Conservation (phyloP, 2,329 filamentous ascomycete genomes). For the Apiospora marii region DNA sequence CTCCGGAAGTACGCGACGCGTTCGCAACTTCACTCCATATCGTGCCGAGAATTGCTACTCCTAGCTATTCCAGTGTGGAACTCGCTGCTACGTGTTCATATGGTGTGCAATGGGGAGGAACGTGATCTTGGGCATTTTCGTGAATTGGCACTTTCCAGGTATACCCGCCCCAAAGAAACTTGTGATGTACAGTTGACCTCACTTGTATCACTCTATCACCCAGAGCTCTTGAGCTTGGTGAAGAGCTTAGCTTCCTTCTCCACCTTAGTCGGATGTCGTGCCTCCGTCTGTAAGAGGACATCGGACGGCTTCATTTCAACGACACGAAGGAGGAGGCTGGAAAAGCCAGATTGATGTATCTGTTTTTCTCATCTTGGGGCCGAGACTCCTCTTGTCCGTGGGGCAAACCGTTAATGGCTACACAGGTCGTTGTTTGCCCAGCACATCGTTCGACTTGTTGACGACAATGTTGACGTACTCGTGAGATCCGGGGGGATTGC, state of each 20-base stretch:
- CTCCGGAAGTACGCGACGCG: neutral
- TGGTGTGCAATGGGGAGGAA: neutral
- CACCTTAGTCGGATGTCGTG: neutral
- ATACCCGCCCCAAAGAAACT: neutral
- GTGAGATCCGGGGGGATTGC: neutral
- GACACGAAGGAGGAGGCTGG: neutral
- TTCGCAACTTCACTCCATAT: neutral
- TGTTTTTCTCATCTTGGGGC: neutral
- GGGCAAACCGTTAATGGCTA: constrained; percentile 1
- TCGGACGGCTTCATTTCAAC: neutral
- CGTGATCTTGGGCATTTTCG: neutral
- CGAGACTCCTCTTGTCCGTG: neutral
- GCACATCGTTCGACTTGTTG: constrained; percentile 8
- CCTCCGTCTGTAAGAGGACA: neutral
- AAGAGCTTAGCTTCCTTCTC: neutral
- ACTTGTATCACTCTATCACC: neutral
- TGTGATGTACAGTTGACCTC: neutral
- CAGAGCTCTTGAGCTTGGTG: neutral
- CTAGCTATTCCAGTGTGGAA: neutral
- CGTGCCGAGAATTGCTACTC: neutral
- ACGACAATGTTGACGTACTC: constrained; percentile 19
- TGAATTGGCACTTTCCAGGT: neutral
- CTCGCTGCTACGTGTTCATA: neutral
- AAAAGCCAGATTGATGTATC: neutral
- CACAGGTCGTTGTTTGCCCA: constrained; percentile 1